Evolutionary conservation across 2,329 filamentous ascomycete genomes (phyloP).

Genomic region (Cladophialophora chaetospira): DNA sequence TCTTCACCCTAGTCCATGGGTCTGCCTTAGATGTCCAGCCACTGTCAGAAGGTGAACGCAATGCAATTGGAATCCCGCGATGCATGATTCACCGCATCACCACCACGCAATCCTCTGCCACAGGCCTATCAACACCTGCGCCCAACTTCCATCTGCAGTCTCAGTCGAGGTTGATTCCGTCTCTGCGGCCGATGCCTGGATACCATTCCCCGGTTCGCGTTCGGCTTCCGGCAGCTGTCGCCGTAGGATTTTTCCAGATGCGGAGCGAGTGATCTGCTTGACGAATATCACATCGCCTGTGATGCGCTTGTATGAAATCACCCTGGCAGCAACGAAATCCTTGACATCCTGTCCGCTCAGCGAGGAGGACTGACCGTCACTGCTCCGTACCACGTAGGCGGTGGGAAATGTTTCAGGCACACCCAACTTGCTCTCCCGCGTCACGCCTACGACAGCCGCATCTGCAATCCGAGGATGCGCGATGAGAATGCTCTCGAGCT

Average conservation of each 20-base stretch:
- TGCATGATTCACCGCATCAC: no score
- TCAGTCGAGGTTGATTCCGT: not conserved
- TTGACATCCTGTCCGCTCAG: conserved; percentile 45
- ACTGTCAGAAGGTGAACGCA: no score
- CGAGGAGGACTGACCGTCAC: conserved; percentile 28
- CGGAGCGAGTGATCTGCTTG: conserved; percentile 51
- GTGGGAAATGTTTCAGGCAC: conserved; percentile 42
- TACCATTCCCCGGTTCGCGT: conserved; percentile 4
- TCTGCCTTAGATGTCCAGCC: no score
- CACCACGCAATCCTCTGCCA: no score
- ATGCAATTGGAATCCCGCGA: no score
- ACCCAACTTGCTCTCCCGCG: conserved; percentile 38
- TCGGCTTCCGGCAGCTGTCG: conserved; percentile 14
- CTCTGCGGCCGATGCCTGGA: not conserved
- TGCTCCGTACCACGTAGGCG: conserved; percentile 48
- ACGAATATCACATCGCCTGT: conserved; percentile 53
- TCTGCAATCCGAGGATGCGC: conserved; percentile 48
- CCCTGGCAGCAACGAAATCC: conserved; percentile 29
- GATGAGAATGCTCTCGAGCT: conserved; percentile 50
- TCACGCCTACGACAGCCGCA: conserved; percentile 50
- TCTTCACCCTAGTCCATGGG: no score
- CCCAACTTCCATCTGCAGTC: no score
- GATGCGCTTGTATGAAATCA: conserved; percentile 53
- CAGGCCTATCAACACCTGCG: no score
- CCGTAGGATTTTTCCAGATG: conserved; percentile 54